Evolutionary conservation across 768 basidiomycete genomes (phyloP), one percentile per base, ranked within the genome.

Genomic region (Nidularia sp.): DNA sequence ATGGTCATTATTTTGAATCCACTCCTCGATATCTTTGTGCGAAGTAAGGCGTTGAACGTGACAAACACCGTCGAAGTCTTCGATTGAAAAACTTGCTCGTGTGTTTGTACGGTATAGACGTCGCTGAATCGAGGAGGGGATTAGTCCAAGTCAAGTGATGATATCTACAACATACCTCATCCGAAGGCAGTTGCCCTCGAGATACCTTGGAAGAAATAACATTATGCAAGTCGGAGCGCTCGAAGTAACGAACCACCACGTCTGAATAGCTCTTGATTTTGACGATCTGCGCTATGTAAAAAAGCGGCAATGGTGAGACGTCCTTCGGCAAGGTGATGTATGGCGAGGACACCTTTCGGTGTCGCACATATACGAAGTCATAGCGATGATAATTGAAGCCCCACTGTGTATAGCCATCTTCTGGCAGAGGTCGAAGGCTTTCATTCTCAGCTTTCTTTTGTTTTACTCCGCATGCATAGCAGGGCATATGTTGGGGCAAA

Each of bases 291-390:
- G 75, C 85, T 49, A 90, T 79, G 4, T 70, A 61, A 42, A 85
- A 29, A 29, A 29, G 25, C 25, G 25, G 71, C 0, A 77, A 59
- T 7, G 44, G 48, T 25, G 52, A 58, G 12, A 61, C 51, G 8
- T 57, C 56, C 10, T 58, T 51, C 34, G 64, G 54, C 12, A 12
- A 18, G 15, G 15, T 41, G 39, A 41, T 29, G 25, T 29, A 4
- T 3, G 25, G 25, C 25, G 25, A 29, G 25, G 25, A 29, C 25
- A 29, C 25, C 25, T 29, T 29, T 29, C 25, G 25, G 25, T 68
- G 66, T 39, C 70, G 73, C 36, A 86, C 49, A 59, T 86, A 89
- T 7, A 87, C 74, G 54, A 81, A 88, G 55, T 89, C 88, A 44
- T 74, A 47, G 6, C 69, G 49, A 57, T 89, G 88, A 60, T 83